A percentile compares a stretch with the other conserved stretches of the same genome.
Conservation (phyloP, 2,329 filamentous ascomycete genomes). For the Onygenales sp. region DNA sequence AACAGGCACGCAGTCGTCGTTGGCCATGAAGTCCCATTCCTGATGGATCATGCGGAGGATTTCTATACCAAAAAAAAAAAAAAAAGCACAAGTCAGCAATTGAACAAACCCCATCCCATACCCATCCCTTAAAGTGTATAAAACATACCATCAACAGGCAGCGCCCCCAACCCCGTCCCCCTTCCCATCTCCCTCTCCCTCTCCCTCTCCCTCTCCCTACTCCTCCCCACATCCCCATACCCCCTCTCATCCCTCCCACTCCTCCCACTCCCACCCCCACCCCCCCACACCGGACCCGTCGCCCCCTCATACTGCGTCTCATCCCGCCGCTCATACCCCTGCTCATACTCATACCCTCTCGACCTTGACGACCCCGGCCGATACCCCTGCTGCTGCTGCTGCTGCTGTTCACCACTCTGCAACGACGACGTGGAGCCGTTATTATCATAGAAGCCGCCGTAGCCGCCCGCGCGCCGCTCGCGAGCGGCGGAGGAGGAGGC, state of each 20-base stretch:
- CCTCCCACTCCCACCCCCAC: background rate
- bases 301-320: background rate
- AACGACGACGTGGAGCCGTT: conserved; percentile 4
- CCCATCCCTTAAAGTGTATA: background rate
- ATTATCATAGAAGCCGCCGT: conserved; percentile 32
- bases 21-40: conserved; percentile 88
- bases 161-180: conserved; percentile 14
- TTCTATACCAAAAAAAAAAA: conserved; percentile 25
- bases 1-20: conserved; percentile 80
- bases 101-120: background rate
- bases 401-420: background rate
- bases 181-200: conserved; percentile 12
- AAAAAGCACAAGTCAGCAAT: background rate
- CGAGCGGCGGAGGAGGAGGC: conserved; percentile 11
- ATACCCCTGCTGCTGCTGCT: background rate
- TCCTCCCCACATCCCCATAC: conserved; percentile 6
- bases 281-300: background rate
- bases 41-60: conserved; percentile 73
- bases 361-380: background rate
- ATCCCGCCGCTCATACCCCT: background rate
- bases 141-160: conserved; percentile 27
- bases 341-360: background rate
- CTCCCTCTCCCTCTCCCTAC: conserved; percentile 16
- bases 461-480: conserved; percentile 33
- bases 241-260: background rate